Evolutionary conservation across 164 flowering plant species (phyloP), one percentile per base, ranked within the genome.

Genomic region (Buxus sempervirens): DNA sequence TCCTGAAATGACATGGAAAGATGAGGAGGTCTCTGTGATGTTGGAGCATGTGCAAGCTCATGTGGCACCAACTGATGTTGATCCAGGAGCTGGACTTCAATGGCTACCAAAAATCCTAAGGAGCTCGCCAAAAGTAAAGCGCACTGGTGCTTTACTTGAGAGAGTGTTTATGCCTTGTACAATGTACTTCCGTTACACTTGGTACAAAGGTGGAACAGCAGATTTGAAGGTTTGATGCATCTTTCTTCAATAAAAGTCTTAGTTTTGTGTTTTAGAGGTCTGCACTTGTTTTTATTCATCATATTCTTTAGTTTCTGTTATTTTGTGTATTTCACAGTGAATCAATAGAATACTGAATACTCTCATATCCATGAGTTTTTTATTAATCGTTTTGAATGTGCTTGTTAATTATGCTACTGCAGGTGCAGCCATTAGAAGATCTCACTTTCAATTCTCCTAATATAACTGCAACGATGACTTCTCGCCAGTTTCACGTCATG

Each of bases 1-100:
- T 67, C 99, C 98, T 72, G 90, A 93, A 80, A 84, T 96, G 98
- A 88, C 95, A 32, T 96, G 97, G 97, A 96, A 84, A 64, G 96
- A 96, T 62, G 89, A 78, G 81, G 99, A 96, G 79, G 77, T 88
- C 21, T 89, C 97, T 70, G 98, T 87, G 63, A 96, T 96, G 98
- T 76, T 96, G 84, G 95, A 96, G 85, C 93, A 90, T 72, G 99
- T 96, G 48, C 99, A 96, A 81, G 99, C 99, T 75, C 99, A 96
- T 87, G 99, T 96, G 75, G 99, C 99, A 65, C 99, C 99, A 23
- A 96, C 99, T 58, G 99, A 96, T 87, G 99, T 96, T 75, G 99
- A 96, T 80, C 99, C 98, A 70, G 99, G 98, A 64, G 99, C 99
- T 67, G 99, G 99, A 65, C 67, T 93, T 63, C 99, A 96, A 75